Evolutionary conservation across 2,329 filamentous ascomycete genomes (phyloP).

Genomic region (Stachybotrys chlorohalonatus): DNA sequence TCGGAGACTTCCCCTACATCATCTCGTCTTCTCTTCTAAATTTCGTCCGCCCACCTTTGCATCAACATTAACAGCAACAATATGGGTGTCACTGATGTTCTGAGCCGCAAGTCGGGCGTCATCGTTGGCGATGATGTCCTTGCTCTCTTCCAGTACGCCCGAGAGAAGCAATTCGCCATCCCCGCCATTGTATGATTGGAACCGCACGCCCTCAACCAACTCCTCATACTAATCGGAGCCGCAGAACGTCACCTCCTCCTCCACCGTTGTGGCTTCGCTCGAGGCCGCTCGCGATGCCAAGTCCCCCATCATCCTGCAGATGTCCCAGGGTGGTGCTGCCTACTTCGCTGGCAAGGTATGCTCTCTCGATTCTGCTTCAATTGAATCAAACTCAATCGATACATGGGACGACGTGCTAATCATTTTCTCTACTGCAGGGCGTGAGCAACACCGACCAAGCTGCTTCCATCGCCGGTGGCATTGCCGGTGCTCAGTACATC

Average conservation of each 20-base stretch:
- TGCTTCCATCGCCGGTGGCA: slow-evolving; percentile 78
- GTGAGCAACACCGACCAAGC: slow-evolving; percentile 73
- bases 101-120: slow-evolving; percentile 44
- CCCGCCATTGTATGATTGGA: slow-evolving; percentile 53
- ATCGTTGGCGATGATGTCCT: slow-evolving; percentile 46
- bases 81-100: slow-evolving; percentile 30
- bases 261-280: slow-evolving; percentile 66
- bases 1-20: slow-evolving; percentile 2
- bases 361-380: background rate
- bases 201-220: slow-evolving; percentile 7
- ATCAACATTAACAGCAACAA: slow-evolving; percentile 13
- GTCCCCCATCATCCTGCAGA: slow-evolving; percentile 85
- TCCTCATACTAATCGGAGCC: background rate
- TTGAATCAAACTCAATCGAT: too few species aligned
- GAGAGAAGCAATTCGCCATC: slow-evolving; percentile 81
- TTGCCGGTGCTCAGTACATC: slow-evolving; percentile 91
- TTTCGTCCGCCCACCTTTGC: slow-evolving; percentile 2
- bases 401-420: background rate
- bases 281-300: slow-evolving; percentile 93
- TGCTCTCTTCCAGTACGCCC: slow-evolving; percentile 78
- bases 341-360: slow-evolving; percentile 81
- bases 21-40: slow-evolving; percentile 9
- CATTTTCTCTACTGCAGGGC: slow-evolving; percentile 38
- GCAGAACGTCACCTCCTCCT: slow-evolving; percentile 84
- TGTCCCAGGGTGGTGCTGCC: slow-evolving; percentile 86